These are phyloP conservation scores for Abelmoschus esculentus DNA, from an alignment of 345 rosid genomes.

Conservation along the genomic window DNA sequence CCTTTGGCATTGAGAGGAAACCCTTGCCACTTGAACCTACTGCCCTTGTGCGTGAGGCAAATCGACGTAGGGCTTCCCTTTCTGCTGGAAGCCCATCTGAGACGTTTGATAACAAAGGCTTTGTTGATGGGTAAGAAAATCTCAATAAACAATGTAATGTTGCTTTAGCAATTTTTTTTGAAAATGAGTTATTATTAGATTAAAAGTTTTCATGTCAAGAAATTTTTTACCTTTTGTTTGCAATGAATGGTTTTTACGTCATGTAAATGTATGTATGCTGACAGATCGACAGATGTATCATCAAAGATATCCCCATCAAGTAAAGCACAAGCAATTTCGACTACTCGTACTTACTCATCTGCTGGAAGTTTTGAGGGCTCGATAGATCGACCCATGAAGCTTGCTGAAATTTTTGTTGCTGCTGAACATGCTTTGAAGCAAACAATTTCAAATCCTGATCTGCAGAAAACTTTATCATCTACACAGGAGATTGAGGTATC, in stretches of 20 bases:
- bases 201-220: not conserved
- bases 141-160: slow-evolving; percentile 14
- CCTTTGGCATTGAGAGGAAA: slow-evolving; percentile 82
- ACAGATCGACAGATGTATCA: slow-evolving; percentile 66
- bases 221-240: not conserved
- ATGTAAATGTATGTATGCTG: slow-evolving; percentile 24
- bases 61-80: slow-evolving; percentile 89
- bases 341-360: slow-evolving; percentile 71
- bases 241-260: slow-evolving; percentile 12
- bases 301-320: slow-evolving; percentile 37
- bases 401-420: slow-evolving; percentile 91
- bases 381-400: slow-evolving; percentile 86
- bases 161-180: not conserved
- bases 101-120: slow-evolving; percentile 49
- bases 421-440: slow-evolving; percentile 74
- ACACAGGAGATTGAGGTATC: slow-evolving; percentile 79
- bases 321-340: slow-evolving; percentile 38
- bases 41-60: slow-evolving; percentile 89
- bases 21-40: slow-evolving; percentile 95
- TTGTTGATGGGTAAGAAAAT: slow-evolving; percentile 64
- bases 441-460: slow-evolving; percentile 65
- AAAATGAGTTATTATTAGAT: not conserved
- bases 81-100: slow-evolving; percentile 87
- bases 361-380: slow-evolving; percentile 81
- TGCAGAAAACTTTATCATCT: slow-evolving; percentile 72